Evolutionary conservation across 106 monocot species (phyloP), one percentile per base, ranked within the genome.

Genomic region (Dioscorea zingiberensis): DNA sequence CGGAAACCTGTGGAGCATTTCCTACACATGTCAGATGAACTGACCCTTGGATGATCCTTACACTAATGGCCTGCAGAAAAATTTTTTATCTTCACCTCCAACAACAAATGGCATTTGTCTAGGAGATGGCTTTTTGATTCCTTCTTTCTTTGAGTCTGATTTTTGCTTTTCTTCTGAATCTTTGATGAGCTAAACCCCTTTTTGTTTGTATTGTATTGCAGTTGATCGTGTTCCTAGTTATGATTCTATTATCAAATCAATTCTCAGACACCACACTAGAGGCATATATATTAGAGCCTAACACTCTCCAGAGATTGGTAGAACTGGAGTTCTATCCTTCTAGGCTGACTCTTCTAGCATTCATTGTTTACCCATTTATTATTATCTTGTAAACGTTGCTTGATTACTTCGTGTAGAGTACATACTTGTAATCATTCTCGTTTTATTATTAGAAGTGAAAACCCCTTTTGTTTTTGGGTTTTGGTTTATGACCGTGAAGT

Each of bases 1-100:
- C n/a, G 93, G 70, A 94, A 94, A 59, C 81, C 89, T n/a, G 78
- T 88, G 26, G 84, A 89, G 44, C 67, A 89, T 89, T 89, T 88
- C 66, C 71, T 94, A 61, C 21, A 55, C 63, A 65, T 71, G 29
- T 69, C 89, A 57, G 93, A 94, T 46, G 93, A 86, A 59, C 27
- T 94, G 44, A 89, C 74, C 30, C 18, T 79, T 13, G n/a, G 69
- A 86, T 70, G 89, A 94, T 68, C n/a, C 25, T 94, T 18, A 82
- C 78, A 5, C 38, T 28, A 19, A 24, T 86, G 55, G 86, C 85
- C 0, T n/a, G n/a, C 76, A 77, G 60, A 85, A 73, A 60, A 73
- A n/a, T n/a, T n/a, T 84, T 25, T 60, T 94, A 26, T 76, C 89
- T 13, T 86, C 89, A 51, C 83, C 83, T 13, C 83, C 83, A n/a